phyloP scores from a whole-genome alignment of 2,329 filamentous ascomycete genomes.

The Beauveria australis region DNA sequence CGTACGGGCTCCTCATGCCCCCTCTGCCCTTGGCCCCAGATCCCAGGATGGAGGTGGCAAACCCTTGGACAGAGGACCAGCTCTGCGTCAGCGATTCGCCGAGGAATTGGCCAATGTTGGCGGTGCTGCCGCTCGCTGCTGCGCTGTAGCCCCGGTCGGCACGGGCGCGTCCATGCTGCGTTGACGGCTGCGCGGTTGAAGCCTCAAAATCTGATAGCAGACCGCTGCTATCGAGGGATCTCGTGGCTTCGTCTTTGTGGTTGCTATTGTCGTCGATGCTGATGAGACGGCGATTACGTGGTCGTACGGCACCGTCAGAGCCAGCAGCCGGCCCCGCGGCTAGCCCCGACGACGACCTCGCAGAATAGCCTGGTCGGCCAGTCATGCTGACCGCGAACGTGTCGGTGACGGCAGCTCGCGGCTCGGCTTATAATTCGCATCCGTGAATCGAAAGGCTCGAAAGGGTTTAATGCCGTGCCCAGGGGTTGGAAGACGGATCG shows the following conservation, averaged over 20 bases:
- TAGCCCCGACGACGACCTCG: slow-evolving; percentile 31
- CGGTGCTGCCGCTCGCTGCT: slow-evolving; percentile 22
- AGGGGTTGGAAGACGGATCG: background rate
- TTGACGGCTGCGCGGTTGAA: slow-evolving; percentile 10
- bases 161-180: background rate
- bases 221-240: slow-evolving; percentile 17
- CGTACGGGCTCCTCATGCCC: background rate
- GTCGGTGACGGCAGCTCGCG: slow-evolving; percentile 23
- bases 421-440: slow-evolving; percentile 23
- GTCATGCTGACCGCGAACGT: slow-evolving; percentile 29
- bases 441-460: slow-evolving; percentile 19
- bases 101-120: slow-evolving; percentile 33
- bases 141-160: background rate
- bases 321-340: slow-evolving; percentile 38
- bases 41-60: slow-evolving; percentile 38
- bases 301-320: slow-evolving; percentile 34
- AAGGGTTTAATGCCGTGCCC: slow-evolving; percentile 15
- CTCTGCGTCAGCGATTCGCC: slow-evolving; percentile 44
- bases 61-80: slow-evolving; percentile 48
- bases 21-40: slow-evolving; percentile 17
- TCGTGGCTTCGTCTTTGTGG: slow-evolving; percentile 16
- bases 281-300: slow-evolving; percentile 42
- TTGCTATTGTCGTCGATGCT: slow-evolving; percentile 24
- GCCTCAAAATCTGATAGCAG: slow-evolving; percentile 27
- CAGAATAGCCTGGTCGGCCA: slow-evolving; percentile 18